phyloP scores from a whole-genome alignment of 495 filamentous ascomycete genomes.

The Hamigera avellanea region DNA sequence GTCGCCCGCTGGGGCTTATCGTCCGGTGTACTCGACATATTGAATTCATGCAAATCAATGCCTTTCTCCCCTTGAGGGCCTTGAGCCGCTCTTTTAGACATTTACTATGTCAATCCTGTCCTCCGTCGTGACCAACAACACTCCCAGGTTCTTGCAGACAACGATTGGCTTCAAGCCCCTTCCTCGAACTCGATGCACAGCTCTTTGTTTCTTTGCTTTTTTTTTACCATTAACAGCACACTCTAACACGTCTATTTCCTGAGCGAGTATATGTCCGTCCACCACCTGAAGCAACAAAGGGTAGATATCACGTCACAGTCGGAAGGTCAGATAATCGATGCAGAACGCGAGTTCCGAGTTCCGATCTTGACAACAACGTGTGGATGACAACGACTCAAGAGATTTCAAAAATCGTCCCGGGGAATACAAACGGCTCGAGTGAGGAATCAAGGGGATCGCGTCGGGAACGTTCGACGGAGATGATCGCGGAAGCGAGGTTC shows the following conservation, averaged over 20 bases:
- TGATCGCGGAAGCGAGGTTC: background rate
- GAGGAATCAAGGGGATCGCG: no score
- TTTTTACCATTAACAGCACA: background rate
- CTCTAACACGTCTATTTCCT: background rate
- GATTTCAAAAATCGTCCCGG: background rate
- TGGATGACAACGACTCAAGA: background rate
- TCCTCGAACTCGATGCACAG: background rate
- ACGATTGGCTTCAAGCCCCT: background rate
- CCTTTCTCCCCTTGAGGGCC: background rate
- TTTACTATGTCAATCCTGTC: background rate
- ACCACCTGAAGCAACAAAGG: background rate
- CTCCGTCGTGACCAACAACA: background rate
- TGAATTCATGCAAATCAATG: conserved; percentile 8
- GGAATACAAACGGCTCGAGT: no score
- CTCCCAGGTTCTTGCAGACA: background rate
- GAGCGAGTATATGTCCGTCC: background rate
- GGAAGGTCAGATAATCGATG: background rate
- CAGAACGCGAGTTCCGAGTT: background rate
- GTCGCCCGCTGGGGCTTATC: conserved; percentile 38
- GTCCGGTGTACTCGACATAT: conserved; percentile 31
- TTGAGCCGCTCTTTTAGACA: background rate
- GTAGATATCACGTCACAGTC: background rate
- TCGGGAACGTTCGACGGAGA: no score
- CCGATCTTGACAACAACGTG: background rate
- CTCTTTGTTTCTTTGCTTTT: background rate